Evolutionary conservation across 768 basidiomycete genomes (phyloP).

Genomic region (Suillus ampliporus): DNA sequence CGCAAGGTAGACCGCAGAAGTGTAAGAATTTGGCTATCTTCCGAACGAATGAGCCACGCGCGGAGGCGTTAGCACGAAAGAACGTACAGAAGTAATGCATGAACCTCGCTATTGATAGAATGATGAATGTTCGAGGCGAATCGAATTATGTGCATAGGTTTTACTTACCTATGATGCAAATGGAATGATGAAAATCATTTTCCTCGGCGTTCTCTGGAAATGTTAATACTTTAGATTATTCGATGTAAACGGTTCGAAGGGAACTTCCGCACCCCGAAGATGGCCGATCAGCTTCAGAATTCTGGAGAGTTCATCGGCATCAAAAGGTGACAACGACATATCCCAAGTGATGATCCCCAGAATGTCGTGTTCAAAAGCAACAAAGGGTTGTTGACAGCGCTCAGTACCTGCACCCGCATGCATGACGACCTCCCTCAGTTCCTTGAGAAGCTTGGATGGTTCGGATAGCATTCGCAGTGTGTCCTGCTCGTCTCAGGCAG

Average conservation of each 20-base stretch:
- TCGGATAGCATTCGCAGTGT: slow-evolving; percentile 12
- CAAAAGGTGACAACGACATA: slow-evolving; percentile 11
- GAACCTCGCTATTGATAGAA: slow-evolving; percentile 4
- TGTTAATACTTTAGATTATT: neutral
- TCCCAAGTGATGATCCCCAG: slow-evolving; percentile 11
- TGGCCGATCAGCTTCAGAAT: slow-evolving; percentile 11
- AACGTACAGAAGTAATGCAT: slow-evolving; percentile 2
- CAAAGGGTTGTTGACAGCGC: neutral
- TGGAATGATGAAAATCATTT: slow-evolving; percentile 10
- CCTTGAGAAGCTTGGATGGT: neutral
- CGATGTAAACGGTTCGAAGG: neutral
- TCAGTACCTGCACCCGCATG: slow-evolving; percentile 14
- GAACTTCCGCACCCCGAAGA: neutral
- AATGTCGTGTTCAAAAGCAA: neutral
- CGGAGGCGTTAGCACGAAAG: neutral
- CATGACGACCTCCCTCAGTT: slow-evolving; percentile 10
- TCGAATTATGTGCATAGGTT: too few relatives aligned
- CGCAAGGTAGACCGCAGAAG: slow-evolving; percentile 10
- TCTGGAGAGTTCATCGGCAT: slow-evolving; percentile 10
- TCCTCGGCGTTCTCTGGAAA: neutral
- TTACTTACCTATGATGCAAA: slow-evolving; percentile 11
- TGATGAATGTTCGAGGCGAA: neutral
- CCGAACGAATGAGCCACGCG: neutral
- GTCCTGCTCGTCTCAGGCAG: slow-evolving; percentile 3
- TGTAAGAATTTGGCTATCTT: slow-evolving; percentile 14